Base-by-base conservation (phyloP, 345 rosid species). In the Acer campestre region DNA sequence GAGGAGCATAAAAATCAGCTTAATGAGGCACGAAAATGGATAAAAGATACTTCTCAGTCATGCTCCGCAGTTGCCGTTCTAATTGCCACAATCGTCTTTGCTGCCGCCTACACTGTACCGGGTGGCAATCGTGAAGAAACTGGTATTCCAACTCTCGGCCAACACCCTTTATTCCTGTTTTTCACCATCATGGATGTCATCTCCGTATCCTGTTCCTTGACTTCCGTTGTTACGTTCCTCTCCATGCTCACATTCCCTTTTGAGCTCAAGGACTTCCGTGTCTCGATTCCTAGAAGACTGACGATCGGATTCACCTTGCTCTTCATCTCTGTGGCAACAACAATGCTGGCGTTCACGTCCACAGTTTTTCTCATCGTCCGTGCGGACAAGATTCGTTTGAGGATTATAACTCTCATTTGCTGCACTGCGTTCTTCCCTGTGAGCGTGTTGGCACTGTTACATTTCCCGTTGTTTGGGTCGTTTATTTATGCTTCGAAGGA, bases 221-320 rank as follows among this genome's bases (percentile, higher is more conserved):
- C 82, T 18, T 76, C 85, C 1, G 74, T 83, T 3, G 77, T 83
- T 13, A 42, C 77, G 70, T 82, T 80, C 53, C 83, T 83, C 0
- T 83, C 81, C 0, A 9, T 80, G 44, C 79, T 80, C 20, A 80
- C 83, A 1, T 77, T 79, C 6, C 70, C 86, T 1, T 74, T 48
- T 3, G 70, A 69, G 56, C 7, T 35, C 11, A n/a, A 40, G 4
- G 81, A 80, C 17, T 83, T 83, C 69, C 44, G 0, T 27, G 16
- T 6, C 23, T 76, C 31, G 0, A 70, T 83, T 38, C 83, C 86
- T 6, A 59, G 38, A 2, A 74, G 75, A 10, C 67, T 83, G 2
- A 53, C 62, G 2, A 5, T 77, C 5, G 86, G 83, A 20, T 80
- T 83, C 77, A 48, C 59, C 6, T 68, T 74, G 10, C 86, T 83